phyloP scores from a whole-genome alignment of 2,329 filamentous ascomycete genomes.

The Clarireedia hainanense region DNA sequence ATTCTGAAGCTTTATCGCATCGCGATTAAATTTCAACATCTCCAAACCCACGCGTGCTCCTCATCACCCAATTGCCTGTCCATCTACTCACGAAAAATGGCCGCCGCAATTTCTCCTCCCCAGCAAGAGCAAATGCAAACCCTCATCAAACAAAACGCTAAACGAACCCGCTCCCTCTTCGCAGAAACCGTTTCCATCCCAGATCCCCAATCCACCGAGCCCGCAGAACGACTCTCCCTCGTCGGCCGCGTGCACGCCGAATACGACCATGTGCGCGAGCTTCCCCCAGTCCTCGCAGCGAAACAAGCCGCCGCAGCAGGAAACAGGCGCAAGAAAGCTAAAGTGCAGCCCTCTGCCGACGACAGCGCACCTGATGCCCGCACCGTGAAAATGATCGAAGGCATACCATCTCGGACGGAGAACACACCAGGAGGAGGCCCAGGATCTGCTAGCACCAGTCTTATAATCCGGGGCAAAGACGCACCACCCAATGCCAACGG shows the following conservation, averaged over 20 bases:
- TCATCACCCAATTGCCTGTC: not conserved
- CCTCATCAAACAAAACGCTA: constrained; percentile 36
- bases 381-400: constrained; percentile 61
- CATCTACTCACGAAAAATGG: constrained; percentile 2
- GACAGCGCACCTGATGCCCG: constrained; percentile 32
- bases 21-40: not conserved
- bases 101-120: constrained; percentile 1
- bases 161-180: constrained; percentile 35
- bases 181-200: constrained; percentile 21
- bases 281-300: constrained; percentile 70
- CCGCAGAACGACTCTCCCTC: constrained; percentile 24
- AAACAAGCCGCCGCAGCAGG: constrained; percentile 63
- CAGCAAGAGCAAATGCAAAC: constrained; percentile 28
- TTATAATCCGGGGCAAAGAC: constrained; percentile 43
- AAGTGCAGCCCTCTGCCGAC: constrained; percentile 36
- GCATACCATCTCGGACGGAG: constrained; percentile 39
- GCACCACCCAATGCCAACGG: constrained; percentile 47
- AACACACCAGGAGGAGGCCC: constrained; percentile 11
- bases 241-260: constrained; percentile 41
- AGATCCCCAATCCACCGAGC: constrained; percentile 19
- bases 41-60: not conserved
- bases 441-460: constrained; percentile 44
- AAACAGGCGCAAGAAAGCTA: constrained; percentile 52
- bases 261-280: constrained; percentile 68
- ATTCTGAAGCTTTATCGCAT: constrained; percentile 5